Percentiles rank a stretch among this genome's conserved stretches.
phyloP scores from a whole-genome alignment of 2,329 filamentous ascomycete genomes.

The Nemania abortiva region DNA sequence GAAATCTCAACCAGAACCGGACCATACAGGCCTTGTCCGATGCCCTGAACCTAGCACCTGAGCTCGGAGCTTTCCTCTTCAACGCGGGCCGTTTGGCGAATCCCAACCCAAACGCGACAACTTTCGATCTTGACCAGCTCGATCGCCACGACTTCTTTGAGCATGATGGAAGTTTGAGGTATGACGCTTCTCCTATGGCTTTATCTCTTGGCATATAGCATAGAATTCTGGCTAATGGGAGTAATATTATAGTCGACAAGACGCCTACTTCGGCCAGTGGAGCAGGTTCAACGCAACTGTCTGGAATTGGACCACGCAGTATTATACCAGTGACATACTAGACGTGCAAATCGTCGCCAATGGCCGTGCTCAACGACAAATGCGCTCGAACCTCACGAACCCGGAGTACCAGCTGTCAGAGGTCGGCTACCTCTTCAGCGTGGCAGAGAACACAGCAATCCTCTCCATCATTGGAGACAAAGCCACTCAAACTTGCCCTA shows the following conservation, averaged over 20 bases:
- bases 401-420: conserved; percentile 61
- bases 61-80: conserved; percentile 57
- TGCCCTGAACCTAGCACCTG: conserved; percentile 58
- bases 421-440: conserved; percentile 57
- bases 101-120: conserved; percentile 59
- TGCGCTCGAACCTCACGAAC: conserved; percentile 60
- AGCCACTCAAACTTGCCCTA: conserved; percentile 54
- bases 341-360: conserved; percentile 59
- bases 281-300: conserved; percentile 65
- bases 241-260: conserved; percentile 55
- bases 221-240: conserved; percentile 7
- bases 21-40: conserved; percentile 55
- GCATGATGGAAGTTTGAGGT: conserved; percentile 62
- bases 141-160: conserved; percentile 62
- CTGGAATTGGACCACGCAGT: conserved; percentile 60
- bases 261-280: conserved; percentile 64
- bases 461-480: conserved; percentile 62
- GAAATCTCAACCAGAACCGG: conserved; percentile 55
- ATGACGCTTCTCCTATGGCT: conserved; percentile 1
- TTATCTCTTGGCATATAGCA: not conserved
- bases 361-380: conserved; percentile 59
- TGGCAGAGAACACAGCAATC: conserved; percentile 62
- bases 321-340: conserved; percentile 60
- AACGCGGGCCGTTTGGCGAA: conserved; percentile 58
- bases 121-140: conserved; percentile 59